Percentiles rank a stretch among this genome's conserved stretches.
phyloP scores from a whole-genome alignment of 1,139 yeast species.

The Diutina pseudorugosa region DNA sequence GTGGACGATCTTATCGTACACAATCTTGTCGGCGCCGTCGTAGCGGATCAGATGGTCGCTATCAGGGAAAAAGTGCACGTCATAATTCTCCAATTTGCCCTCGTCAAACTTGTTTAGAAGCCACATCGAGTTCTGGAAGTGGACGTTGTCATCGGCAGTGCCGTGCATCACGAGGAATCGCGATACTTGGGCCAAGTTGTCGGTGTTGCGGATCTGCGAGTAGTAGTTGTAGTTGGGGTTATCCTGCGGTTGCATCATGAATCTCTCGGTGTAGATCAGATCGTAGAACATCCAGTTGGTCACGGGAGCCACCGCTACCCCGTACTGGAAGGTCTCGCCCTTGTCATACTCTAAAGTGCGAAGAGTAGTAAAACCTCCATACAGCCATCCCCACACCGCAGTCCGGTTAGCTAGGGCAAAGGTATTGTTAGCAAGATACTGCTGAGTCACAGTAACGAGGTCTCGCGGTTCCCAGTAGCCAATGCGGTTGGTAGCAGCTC shows the following conservation, averaged over 20 bases:
- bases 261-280: slow-evolving; percentile 81
- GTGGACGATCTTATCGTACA: slow-evolving; percentile 56
- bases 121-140: slow-evolving; percentile 73
- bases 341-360: slow-evolving; percentile 64
- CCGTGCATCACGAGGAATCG: slow-evolving; percentile 88
- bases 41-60: slow-evolving; percentile 74
- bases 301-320: slow-evolving; percentile 86
- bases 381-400: slow-evolving; percentile 98
- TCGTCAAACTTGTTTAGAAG: slow-evolving; percentile 60
- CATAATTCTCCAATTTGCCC: slow-evolving; percentile 65
- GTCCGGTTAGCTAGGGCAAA: slow-evolving; percentile 49
- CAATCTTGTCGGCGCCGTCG: slow-evolving; percentile 68
- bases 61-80: slow-evolving; percentile 85
- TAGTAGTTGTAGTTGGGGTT: slow-evolving; percentile 37
- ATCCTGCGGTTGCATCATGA: slow-evolving; percentile 58
- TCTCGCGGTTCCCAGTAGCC: slow-evolving; percentile 90
- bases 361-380: slow-evolving; percentile 72
- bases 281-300: slow-evolving; percentile 76
- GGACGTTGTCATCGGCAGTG: slow-evolving; percentile 95
- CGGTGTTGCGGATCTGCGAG: slow-evolving; percentile 35
- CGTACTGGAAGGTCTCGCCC: slow-evolving; percentile 58
- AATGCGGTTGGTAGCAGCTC: slow-evolving; percentile 55
- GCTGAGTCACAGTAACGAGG: slow-evolving; percentile 51
- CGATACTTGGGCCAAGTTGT: slow-evolving; percentile 31
- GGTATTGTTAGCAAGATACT: slow-evolving; percentile 40